Conservation (phyloP, 768 basidiomycete species). For the Termitomyces sp. region DNA sequence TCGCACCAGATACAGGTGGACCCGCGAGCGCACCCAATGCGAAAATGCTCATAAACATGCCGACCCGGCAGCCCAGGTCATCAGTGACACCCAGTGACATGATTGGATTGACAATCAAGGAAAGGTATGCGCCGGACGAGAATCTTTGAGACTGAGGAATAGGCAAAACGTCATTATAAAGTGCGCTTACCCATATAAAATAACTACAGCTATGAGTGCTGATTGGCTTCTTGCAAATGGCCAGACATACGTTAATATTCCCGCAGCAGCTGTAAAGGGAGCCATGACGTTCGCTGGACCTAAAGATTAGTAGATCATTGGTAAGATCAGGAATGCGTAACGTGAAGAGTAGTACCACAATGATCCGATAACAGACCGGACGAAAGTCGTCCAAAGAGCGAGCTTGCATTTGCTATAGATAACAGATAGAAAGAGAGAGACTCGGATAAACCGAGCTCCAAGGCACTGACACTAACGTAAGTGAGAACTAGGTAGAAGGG, state of each 20-base stretch:
- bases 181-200: constrained; percentile 57
- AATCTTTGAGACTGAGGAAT: constrained; percentile 32
- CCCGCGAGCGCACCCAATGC: constrained; percentile 64
- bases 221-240: constrained; percentile 50
- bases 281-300: constrained; percentile 70
- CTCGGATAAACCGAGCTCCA: constrained; percentile 40
- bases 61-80: constrained; percentile 63
- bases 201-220: constrained; percentile 46
- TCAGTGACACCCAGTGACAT: constrained; percentile 56
- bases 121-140: constrained; percentile 58
- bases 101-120: constrained; percentile 52
- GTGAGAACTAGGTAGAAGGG: constrained; percentile 54
- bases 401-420: constrained; percentile 65
- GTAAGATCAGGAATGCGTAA: not conserved
- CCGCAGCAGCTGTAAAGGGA: constrained; percentile 55
- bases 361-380: constrained; percentile 54
- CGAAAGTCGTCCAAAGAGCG: constrained; percentile 55
- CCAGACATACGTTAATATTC: constrained; percentile 65
- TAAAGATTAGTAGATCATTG: constrained; percentile 18
- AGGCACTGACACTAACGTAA: constrained; percentile 61
- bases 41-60: constrained; percentile 60
- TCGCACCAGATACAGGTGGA: constrained; percentile 73
- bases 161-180: not conserved
- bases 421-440: constrained; percentile 63
- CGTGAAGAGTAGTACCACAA: constrained; percentile 34